Evolutionary conservation across 2,329 filamentous ascomycete genomes (phyloP).

Genomic region (Talaromyces sp.): DNA sequence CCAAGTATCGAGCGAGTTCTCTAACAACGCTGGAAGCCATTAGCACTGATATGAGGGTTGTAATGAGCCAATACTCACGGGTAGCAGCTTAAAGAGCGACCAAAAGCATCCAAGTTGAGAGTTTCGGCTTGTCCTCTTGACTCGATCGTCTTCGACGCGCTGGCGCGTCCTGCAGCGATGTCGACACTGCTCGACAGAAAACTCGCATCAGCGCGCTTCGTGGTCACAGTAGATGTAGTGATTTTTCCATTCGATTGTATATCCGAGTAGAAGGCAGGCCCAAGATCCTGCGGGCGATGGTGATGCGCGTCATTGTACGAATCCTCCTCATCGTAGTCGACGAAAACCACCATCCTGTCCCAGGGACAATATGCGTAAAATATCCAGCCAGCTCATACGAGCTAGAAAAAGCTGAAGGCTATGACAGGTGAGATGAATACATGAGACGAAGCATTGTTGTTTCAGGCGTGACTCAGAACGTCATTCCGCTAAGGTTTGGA

Average conservation of each 20-base stretch:
- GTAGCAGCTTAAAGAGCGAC: conserved; percentile 43
- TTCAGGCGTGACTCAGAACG: neutral
- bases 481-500: neutral
- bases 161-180: neutral
- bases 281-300: conserved; percentile 13
- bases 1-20: conserved; percentile 69
- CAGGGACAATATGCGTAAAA: conserved; percentile 9
- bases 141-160: neutral
- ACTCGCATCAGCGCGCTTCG: neutral
- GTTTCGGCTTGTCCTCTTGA: conserved; percentile 10
- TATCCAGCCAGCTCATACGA: conserved; percentile 9
- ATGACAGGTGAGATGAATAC: neutral
- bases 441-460: neutral
- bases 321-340: conserved; percentile 39
- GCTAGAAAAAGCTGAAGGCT: conserved; percentile 5
- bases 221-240: neutral
- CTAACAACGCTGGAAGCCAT: conserved; percentile 61
- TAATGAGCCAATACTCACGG: conserved; percentile 33
- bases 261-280: conserved; percentile 11
- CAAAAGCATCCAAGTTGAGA: conserved; percentile 32
- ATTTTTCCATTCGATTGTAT: neutral
- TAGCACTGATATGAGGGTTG: conserved; percentile 12
- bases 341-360: conserved; percentile 45
- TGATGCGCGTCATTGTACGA: conserved; percentile 23
- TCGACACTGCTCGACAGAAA: neutral